These are phyloP conservation scores for Diospyros lotus DNA, from an alignment of 148 eudicot species.

Conservation along the genomic window DNA sequence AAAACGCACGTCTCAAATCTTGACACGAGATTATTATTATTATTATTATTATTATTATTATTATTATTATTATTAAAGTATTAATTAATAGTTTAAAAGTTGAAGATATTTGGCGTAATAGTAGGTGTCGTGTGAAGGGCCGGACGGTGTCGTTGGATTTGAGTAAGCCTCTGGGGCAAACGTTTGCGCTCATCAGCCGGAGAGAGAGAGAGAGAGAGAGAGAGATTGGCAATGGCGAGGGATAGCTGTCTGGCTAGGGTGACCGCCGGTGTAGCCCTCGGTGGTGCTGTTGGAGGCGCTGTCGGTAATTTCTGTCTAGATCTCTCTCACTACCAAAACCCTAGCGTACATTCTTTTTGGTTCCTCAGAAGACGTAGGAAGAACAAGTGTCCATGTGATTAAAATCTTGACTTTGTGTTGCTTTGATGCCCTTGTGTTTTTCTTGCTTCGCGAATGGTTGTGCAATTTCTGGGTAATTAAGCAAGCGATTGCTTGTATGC, in stretches of 20 bases:
- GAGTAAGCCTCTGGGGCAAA: no score
- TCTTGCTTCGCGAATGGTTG: background rate
- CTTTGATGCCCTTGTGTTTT: background rate
- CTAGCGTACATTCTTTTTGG: slow-evolving; percentile 2
- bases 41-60: no score
- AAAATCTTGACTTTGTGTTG: background rate
- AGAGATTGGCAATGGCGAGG: slow-evolving; percentile 48
- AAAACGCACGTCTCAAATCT: no score
- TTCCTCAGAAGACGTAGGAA: slow-evolving; percentile 2
- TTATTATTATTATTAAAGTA: no score
- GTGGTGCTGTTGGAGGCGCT: slow-evolving; percentile 91
- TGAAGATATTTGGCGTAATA: no score
- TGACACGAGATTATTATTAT: no score
- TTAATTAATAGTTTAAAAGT: no score
- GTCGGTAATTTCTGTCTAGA: slow-evolving; percentile 40
- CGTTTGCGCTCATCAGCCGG: no score
- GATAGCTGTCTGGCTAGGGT: slow-evolving; percentile 77
- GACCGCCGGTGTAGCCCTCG: slow-evolving; percentile 76
- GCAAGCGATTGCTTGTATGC: no score
- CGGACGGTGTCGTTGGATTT: no score
- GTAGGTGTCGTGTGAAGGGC: no score
- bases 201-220: slow-evolving; percentile 6
- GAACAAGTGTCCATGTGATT: background rate
- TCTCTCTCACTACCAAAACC: slow-evolving; percentile 3
- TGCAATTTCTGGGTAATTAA: no score